A percentile compares a stretch with the other conserved stretches of the same genome.
phyloP scores from a whole-genome alignment of 2,329 filamentous ascomycete genomes.

The Parastagonospora nodorum region DNA sequence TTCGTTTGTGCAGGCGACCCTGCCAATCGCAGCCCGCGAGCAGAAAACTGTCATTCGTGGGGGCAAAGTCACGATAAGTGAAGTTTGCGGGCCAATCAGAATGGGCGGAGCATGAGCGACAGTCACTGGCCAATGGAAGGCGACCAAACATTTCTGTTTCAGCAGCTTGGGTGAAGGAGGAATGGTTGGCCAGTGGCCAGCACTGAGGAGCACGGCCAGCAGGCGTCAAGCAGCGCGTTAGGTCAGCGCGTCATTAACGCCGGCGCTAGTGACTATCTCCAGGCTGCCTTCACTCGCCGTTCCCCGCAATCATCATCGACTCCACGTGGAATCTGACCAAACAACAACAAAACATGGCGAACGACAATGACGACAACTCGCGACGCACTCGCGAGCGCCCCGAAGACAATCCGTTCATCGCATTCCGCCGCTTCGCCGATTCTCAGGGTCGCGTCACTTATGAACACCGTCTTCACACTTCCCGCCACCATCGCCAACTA shows the following conservation, averaged over 20 bases:
- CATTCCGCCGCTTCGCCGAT: constrained; percentile 66
- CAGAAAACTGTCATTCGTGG: too few relatives aligned
- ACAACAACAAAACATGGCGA: constrained; percentile 25
- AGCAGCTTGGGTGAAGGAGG: neutral
- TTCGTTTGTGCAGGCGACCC: too few relatives aligned
- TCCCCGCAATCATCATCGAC: constrained; percentile 9
- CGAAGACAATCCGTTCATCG: constrained; percentile 60
- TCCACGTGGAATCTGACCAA: too few relatives aligned
- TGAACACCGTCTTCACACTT: constrained; percentile 57
- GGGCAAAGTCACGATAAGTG: too few relatives aligned
- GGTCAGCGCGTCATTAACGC: constrained; percentile 1
- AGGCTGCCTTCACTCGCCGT: constrained; percentile 7
- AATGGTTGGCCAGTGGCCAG: constrained; percentile 7
- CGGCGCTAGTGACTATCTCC: constrained; percentile 7
- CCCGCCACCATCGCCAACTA: constrained; percentile 38
- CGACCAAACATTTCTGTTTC: neutral
- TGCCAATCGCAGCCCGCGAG: too few relatives aligned
- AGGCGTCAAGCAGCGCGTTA: constrained; percentile 3
- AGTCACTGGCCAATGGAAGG: too few relatives aligned
- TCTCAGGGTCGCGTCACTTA: constrained; percentile 59
- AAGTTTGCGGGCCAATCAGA: too few relatives aligned
- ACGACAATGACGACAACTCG: constrained; percentile 20
- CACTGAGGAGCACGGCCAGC: too few relatives aligned
- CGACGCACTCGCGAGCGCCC: constrained; percentile 18
- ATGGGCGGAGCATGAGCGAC: too few relatives aligned